Percentiles rank a stretch among this genome's conserved stretches.
phyloP scores from a whole-genome alignment of 225 moss, liverwort and hornwort genomes.

The Takakia lepidozioides region DNA sequence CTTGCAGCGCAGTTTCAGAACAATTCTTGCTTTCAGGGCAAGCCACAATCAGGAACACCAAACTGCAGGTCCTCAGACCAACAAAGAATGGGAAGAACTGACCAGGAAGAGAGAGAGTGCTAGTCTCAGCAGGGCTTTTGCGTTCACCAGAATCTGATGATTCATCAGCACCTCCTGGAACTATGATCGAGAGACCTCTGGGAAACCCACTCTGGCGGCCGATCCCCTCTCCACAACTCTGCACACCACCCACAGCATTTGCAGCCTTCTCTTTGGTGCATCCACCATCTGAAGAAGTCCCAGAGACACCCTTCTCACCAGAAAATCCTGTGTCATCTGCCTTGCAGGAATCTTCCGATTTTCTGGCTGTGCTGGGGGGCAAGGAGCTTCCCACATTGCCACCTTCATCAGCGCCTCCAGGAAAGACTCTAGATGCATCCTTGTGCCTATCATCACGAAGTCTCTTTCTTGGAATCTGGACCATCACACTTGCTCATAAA shows the following conservation, averaged over 20 bases:
- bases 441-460: constrained; percentile 35
- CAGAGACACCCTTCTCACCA: constrained; percentile 8
- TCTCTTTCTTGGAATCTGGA: constrained; percentile 34
- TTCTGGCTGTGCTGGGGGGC: constrained; percentile 3
- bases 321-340: constrained; percentile 20
- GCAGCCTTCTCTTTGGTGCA: constrained; percentile 17
- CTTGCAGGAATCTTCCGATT: constrained; percentile 11
- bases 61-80: background rate
- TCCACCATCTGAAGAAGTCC: constrained; percentile 10
- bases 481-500: no score
- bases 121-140: constrained; percentile 27
- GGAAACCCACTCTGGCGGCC: constrained; percentile 19
- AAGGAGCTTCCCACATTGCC: constrained; percentile 7
- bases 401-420: constrained; percentile 16
- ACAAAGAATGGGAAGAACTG: background rate
- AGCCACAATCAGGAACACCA: no score
- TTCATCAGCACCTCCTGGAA: constrained; percentile 27
- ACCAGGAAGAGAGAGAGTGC: constrained; percentile 32
- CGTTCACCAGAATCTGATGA: constrained; percentile 18
- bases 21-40: background rate
- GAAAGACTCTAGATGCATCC: constrained; percentile 4
- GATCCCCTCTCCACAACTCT: constrained; percentile 12
- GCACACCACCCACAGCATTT: background rate
- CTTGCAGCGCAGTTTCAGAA: background rate
- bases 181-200: constrained; percentile 36